Evolutionary conservation across 805 yeast species (phyloP).

Genomic region (Starmerella bombi): DNA sequence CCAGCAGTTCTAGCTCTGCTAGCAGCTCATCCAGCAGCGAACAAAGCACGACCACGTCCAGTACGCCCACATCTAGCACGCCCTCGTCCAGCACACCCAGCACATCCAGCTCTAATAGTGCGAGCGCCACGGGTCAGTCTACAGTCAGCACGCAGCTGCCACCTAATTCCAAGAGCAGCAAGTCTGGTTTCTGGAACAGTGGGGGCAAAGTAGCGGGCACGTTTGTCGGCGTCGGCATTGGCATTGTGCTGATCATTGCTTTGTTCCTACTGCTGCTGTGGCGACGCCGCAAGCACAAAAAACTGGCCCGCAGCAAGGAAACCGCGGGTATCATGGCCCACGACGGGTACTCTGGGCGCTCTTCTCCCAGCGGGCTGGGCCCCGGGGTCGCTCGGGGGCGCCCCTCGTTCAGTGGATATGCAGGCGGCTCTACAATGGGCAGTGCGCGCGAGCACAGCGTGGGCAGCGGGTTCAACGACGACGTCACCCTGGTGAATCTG

Average conservation of each 20-base stretch:
- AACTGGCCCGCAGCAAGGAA: conserved; percentile 1
- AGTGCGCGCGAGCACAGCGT: conserved; percentile 4
- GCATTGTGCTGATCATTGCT: conserved; percentile 32
- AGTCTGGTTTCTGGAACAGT: conserved; percentile 47
- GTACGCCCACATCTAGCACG: neutral
- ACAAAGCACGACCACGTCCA: conserved; percentile 8
- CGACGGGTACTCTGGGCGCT: conserved; percentile 12
- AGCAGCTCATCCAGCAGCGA: neutral
- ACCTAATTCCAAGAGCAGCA: conserved; percentile 3
- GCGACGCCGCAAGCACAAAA: conserved; percentile 21
- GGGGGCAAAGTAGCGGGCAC: conserved; percentile 79
- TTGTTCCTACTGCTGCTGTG: conserved; percentile 32
- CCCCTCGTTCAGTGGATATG: conserved; percentile 15
- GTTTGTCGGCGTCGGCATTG: conserved; percentile 64
- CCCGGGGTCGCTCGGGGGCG: conserved; percentile 9
- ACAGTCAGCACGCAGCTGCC: conserved; percentile 11
- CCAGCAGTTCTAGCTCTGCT: neutral
- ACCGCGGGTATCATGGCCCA: conserved; percentile 3
- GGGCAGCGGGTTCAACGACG: conserved; percentile 21
- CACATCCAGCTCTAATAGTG: conserved; percentile 3
- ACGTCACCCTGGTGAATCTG: conserved; percentile 26
- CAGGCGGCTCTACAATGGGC: conserved; percentile 4
- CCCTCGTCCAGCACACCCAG: neutral
- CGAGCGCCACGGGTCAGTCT: conserved; percentile 20
- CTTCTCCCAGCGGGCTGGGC: conserved; percentile 12